These are phyloP conservation scores for Exsudoporus frostii DNA, from an alignment of 768 basidiomycete species.

Conservation along the genomic window DNA sequence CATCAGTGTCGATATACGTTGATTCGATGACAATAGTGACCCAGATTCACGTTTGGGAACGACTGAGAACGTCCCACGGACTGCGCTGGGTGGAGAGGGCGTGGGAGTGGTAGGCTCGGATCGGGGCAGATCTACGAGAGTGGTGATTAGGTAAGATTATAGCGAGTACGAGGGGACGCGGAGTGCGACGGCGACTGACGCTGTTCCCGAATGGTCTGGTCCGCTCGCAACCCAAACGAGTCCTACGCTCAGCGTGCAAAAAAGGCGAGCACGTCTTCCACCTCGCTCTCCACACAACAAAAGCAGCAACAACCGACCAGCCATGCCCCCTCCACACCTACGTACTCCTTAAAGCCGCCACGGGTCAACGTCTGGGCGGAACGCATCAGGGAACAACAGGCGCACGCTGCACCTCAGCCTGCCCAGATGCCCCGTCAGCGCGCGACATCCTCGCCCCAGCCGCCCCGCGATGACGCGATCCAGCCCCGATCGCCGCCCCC, in stretches of 20 bases:
- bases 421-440: conserved; percentile 14
- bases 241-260: conserved; percentile 59
- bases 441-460: conserved; percentile 8
- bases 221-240: conserved; percentile 38
- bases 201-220: conserved; percentile 32
- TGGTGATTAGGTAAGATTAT: conserved; percentile 18
- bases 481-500: conserved; percentile 18
- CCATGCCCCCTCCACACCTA: neutral
- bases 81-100: too few species aligned
- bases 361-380: conserved; percentile 42
- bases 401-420: conserved; percentile 20
- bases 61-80: too few species aligned
- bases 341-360: conserved; percentile 18
- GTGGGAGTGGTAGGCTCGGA: conserved; percentile 3
- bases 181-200: conserved; percentile 23
- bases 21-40: neutral
- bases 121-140: conserved; percentile 13
- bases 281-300: neutral
- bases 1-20: neutral
- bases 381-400: conserved; percentile 41
- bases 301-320: conserved; percentile 1
- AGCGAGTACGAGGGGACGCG: conserved; percentile 12
- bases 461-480: conserved; percentile 15
- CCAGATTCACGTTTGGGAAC: too few species aligned
- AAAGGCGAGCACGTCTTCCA: conserved; percentile 33